Percentiles rank a stretch among this genome's conserved stretches.
Conservation (phyloP, 352 stramenopile species). For the Aphanomyces stellatus region DNA sequence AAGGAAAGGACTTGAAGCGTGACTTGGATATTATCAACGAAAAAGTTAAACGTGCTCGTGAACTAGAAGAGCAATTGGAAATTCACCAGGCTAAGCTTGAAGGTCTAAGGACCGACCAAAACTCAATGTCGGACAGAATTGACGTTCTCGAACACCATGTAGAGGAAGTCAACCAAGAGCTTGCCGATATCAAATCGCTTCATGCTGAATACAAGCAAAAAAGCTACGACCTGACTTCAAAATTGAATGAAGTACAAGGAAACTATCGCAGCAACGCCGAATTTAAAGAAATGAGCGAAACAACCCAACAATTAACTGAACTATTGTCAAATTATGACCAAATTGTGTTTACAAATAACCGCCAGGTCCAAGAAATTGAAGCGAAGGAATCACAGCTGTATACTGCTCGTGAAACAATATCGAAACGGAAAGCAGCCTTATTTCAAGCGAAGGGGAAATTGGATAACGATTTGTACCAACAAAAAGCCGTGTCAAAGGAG, state of each 20-base stretch:
- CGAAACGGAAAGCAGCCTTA: constrained; percentile 31
- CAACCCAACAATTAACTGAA: background rate
- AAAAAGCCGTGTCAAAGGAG: constrained; percentile 29
- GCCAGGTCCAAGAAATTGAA: constrained; percentile 29
- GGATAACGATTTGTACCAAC: constrained; percentile 30
- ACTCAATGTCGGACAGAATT: background rate
- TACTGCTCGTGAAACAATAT: constrained; percentile 29
- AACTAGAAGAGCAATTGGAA: constrained; percentile 19
- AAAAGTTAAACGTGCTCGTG: constrained; percentile 53
- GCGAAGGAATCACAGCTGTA: constrained; percentile 37
- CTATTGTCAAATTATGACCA: constrained; percentile 11
- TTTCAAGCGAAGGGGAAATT: constrained; percentile 37
- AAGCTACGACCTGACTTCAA: background rate
- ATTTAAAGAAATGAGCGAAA: background rate
- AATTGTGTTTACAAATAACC: background rate
- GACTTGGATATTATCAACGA: constrained; percentile 87
- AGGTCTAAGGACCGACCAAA: constrained; percentile 23
- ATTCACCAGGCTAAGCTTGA: constrained; percentile 50
- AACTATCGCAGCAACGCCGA: background rate
- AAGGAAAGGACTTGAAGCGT: constrained; percentile 91
- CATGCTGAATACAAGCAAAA: background rate
- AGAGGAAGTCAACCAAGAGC: background rate
- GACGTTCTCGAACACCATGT: background rate
- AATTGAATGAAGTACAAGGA: background rate
- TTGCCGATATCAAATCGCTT: background rate